Evolutionary conservation across 441 rosid species (phyloP).

Genomic region (Erodium chrysanthum): DNA sequence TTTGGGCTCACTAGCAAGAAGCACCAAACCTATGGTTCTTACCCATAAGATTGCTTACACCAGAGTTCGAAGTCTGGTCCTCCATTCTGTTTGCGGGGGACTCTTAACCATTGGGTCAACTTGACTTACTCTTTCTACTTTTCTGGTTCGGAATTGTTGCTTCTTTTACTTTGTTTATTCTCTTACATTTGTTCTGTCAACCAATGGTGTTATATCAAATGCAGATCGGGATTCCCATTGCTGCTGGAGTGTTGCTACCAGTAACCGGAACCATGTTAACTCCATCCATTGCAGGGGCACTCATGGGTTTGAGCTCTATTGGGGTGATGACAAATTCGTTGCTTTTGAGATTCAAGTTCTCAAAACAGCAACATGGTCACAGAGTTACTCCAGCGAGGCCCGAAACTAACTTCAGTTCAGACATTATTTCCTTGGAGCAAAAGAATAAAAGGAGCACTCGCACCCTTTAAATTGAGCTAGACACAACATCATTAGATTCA

Average conservation of each 20-base stretch:
- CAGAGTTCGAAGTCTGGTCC: too few species aligned
- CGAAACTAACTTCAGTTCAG: constrained; percentile 12
- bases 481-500: background rate
- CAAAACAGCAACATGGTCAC: constrained; percentile 27
- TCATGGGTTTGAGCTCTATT: constrained; percentile 89
- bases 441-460: constrained; percentile 17
- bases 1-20: too few species aligned
- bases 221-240: constrained; percentile 85
- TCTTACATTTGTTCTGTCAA: background rate
- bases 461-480: background rate
- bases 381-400: constrained; percentile 12
- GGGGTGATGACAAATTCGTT: constrained; percentile 89
- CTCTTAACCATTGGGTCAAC: too few species aligned
- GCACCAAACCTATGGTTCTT: too few species aligned
- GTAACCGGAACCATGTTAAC: constrained; percentile 76
- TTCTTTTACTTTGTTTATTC: background rate
- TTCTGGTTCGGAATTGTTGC: too few species aligned
- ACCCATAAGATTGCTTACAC: too few species aligned
- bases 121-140: too few species aligned
- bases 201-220: background rate
- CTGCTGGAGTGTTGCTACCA: constrained; percentile 82
- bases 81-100: too few species aligned
- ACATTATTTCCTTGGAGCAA: constrained; percentile 23
- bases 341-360: constrained; percentile 57
- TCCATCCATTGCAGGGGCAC: constrained; percentile 92